Evolutionary conservation across 2,329 filamentous ascomycete species (phyloP), one percentile per base, ranked within the genome.

Genomic region (Diaporthe aspalathi): DNA sequence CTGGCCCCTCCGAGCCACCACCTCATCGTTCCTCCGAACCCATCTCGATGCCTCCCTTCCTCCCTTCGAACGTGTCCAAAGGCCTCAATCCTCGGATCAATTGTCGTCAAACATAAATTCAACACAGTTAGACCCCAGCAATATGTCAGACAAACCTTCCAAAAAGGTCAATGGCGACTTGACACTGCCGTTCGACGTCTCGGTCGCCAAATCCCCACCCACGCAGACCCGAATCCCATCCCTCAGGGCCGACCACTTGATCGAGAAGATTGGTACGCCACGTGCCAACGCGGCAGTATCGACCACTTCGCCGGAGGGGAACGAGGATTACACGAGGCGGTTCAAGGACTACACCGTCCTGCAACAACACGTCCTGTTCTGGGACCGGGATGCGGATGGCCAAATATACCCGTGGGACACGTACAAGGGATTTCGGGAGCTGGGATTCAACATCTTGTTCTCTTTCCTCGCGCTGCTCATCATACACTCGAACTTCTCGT

Each of bases 401-500:
- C 73, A 80, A 20, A 83, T 84, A 71, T 81, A 76, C 68, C 83
- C 82, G 0, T 68, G 66, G 22, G 81, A 84, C 72, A 83, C 82
- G 0, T 84, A 80, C 73, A 68, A 54, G 12, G 82, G 83, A 4
- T 83, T 85, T 68, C 78, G 79, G 3, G 78, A 78, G 1, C 74
- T 84, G 0, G 83, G 83, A 0, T 84, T 83, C 76, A 80, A 77
- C 62, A 66, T 83, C 16, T 43, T 81, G 1, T 81, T 85, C 72
- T 84, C 81, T 5, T 14, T 81, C 1, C 67, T 85, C 2, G 77
- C 82, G 3, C 69, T 79, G 17, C 70, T 85, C 14, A 79, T 85
- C 52, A 82, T 85, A 67, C 81, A 84, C 52, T 5, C 77, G 65
- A 81, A 78, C 74, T 84, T 86, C 73, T 85, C 84, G 5, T 86